phyloP scores from a whole-genome alignment of 139 green algal genomes.

The Eudorina sp. region DNA sequence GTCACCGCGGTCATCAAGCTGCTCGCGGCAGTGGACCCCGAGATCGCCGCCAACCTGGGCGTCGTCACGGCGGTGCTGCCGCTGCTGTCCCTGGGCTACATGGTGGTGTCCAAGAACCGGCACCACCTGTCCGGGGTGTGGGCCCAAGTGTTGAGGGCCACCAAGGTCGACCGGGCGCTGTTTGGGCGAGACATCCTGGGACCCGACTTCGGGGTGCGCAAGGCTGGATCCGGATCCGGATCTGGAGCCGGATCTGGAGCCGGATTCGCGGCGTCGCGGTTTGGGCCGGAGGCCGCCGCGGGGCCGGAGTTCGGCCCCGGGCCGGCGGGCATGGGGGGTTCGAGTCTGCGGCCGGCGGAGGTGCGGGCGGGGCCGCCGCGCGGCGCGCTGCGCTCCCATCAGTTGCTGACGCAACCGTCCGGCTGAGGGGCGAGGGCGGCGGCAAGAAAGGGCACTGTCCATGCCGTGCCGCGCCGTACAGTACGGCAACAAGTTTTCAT shows the following conservation, averaged over 20 bases:
- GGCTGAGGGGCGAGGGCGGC: neutral
- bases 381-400: neutral
- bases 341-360: neutral
- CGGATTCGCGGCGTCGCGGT: neutral
- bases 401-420: neutral
- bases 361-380: neutral
- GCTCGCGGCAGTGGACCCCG: slow-evolving; percentile 33
- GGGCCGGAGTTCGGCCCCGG: neutral
- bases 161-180: neutral
- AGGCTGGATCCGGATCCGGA: neutral
- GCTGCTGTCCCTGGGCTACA: slow-evolving; percentile 32
- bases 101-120: slow-evolving; percentile 23
- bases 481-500: too few relatives aligned
- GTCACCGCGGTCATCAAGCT: slow-evolving; percentile 50
- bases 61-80: slow-evolving; percentile 9
- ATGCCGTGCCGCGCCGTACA: too few relatives aligned
- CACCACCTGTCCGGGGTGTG: neutral
- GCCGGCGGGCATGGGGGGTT: neutral
- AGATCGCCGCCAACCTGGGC: slow-evolving; percentile 3
- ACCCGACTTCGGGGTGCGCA: too few relatives aligned
- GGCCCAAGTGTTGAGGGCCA: neutral
- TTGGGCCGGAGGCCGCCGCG: neutral
- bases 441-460: too few relatives aligned
- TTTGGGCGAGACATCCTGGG: slow-evolving; percentile 39
- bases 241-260: neutral